Conservation (phyloP, 2,329 filamentous ascomycete genomes). For the Aspergillus floridensis region DNA sequence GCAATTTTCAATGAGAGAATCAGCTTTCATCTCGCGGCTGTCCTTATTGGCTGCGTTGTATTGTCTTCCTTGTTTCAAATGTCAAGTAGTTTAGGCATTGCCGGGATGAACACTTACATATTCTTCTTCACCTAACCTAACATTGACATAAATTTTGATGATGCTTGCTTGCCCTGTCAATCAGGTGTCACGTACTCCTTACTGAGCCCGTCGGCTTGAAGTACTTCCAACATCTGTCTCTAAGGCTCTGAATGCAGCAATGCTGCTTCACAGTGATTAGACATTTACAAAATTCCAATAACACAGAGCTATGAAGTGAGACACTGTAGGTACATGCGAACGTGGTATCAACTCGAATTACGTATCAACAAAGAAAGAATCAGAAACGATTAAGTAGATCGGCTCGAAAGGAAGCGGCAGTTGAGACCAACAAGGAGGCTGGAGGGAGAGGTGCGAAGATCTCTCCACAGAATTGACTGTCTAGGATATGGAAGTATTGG, state of each 20-base stretch:
- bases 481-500: too few species aligned
- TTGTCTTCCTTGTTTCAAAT: background rate
- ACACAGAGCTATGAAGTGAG: background rate
- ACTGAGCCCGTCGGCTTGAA: too few species aligned
- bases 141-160: background rate
- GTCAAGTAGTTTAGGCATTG: background rate
- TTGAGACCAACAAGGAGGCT: conserved; percentile 10
- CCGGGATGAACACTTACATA: background rate
- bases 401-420: conserved; percentile 6
- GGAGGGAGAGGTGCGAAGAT: background rate
- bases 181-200: background rate
- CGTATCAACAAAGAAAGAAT: background rate
- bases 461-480: too few species aligned
- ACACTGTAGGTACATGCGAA: background rate
- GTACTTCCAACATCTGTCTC: too few species aligned
- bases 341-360: background rate
- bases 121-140: background rate
- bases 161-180: background rate
- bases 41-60: background rate
- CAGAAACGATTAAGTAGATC: background rate
- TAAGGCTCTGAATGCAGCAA: too few species aligned
- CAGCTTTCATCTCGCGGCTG: background rate
- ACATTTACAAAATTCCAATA: background rate
- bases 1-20: background rate
- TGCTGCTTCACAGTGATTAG: too few species aligned